A percentile compares a stretch with the other conserved stretches of the same genome.
Evolutionary conservation across 164 flowering plant species (phyloP).

Genomic region (Kalanchoe fedtschenkoi): DNA sequence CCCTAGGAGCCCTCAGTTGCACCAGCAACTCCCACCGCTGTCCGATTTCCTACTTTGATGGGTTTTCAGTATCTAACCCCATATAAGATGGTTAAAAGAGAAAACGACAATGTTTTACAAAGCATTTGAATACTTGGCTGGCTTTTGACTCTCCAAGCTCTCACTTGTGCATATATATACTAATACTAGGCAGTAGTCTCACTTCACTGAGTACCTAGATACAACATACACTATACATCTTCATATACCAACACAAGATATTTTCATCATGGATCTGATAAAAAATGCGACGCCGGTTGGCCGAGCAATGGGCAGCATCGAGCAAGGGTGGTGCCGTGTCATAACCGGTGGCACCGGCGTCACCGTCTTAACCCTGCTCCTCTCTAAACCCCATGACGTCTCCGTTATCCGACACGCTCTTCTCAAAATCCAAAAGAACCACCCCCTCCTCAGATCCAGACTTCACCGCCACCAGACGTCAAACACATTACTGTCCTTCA

Average conservation of each 20-base stretch:
- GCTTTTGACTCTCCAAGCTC: no score
- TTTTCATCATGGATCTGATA: not conserved
- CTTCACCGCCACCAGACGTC: constrained; percentile 24
- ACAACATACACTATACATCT: not conserved
- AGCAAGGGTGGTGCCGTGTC: constrained; percentile 69
- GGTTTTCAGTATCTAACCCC: no score
- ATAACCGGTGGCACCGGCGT: constrained; percentile 80
- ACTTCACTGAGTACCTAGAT: not conserved
- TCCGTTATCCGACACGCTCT: constrained; percentile 42
- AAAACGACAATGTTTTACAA: no score
- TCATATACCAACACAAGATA: not conserved
- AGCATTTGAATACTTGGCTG: no score
- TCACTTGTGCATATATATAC: not conserved
- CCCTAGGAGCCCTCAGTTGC: no score
- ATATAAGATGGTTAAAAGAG: no score
- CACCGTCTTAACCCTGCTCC: constrained; percentile 56
- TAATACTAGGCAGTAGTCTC: not conserved
- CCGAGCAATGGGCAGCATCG: constrained; percentile 59
- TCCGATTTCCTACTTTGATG: no score
- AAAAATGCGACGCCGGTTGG: constrained; percentile 5
- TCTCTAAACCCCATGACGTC: constrained; percentile 31
- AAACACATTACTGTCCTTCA: constrained; percentile 30
- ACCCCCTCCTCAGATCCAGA: constrained; percentile 67
- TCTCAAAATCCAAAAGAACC: constrained; percentile 42
- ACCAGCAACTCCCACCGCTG: no score